phyloP scores from a whole-genome alignment of 129 eudicot genomes.

The Pseudognaphalium luteoalbum region DNA sequence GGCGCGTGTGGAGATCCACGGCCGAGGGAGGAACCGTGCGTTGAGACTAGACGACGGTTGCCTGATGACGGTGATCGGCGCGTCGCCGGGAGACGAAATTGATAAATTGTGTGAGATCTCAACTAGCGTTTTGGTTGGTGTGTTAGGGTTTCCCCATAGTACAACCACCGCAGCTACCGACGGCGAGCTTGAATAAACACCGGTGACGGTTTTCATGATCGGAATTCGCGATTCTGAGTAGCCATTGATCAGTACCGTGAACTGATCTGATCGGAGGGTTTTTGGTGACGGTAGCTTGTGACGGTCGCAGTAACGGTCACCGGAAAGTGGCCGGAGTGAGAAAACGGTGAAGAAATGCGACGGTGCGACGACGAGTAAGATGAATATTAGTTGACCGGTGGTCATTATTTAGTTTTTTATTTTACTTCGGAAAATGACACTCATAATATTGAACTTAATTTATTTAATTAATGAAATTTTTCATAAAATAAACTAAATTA shows the following conservation, averaged over 20 bases:
- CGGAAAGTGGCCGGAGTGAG: conserved; percentile 28
- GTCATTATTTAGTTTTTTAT: conserved; percentile 23
- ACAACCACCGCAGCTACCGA: conserved; percentile 51
- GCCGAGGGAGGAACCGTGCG: conserved; percentile 67
- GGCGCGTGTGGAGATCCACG: conserved; percentile 59
- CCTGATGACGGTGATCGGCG: conserved; percentile 59
- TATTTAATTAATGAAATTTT: too few species aligned
- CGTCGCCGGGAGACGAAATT: conserved; percentile 40
- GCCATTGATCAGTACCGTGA: conserved; percentile 79
- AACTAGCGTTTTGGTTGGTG: conserved; percentile 40
- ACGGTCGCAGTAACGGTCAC: conserved; percentile 40
- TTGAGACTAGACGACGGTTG: conserved; percentile 62
- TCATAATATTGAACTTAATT: neutral
- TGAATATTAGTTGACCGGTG: conserved; percentile 12
- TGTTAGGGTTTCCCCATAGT: conserved; percentile 82
- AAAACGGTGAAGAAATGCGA: conserved; percentile 16
- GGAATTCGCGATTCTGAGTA: conserved; percentile 79
- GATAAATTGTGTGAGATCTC: conserved; percentile 61
- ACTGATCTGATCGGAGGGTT: conserved; percentile 65
- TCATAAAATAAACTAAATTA: too few species aligned
- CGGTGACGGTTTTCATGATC: conserved; percentile 56
- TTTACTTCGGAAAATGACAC: conserved; percentile 26
- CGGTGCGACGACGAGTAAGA: conserved; percentile 17
- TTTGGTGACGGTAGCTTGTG: conserved; percentile 34
- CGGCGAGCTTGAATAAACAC: conserved; percentile 56